phyloP scores from a whole-genome alignment of 805 yeast species.

The Huiozyma sinensis region DNA sequence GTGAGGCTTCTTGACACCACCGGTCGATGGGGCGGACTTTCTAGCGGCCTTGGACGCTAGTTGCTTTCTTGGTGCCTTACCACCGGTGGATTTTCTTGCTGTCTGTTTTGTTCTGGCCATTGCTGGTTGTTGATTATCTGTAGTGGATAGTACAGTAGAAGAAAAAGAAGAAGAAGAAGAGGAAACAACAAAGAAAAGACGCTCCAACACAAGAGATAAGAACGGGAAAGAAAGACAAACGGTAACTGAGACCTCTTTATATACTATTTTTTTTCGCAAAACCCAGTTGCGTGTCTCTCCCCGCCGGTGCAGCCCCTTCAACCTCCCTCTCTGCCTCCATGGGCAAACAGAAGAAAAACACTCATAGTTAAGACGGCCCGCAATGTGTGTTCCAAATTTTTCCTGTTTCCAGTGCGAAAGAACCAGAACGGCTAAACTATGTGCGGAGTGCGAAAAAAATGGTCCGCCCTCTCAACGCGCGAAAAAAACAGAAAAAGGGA shows the following conservation, averaged over 20 bases:
- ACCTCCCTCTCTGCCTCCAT: too few species aligned
- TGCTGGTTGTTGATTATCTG: not conserved
- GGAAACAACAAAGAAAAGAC: not conserved
- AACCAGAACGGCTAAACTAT: conserved; percentile 13
- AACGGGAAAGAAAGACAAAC: not conserved
- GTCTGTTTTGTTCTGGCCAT: conserved; percentile 95
- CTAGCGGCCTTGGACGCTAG: conserved; percentile 88
- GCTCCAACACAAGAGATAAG: not conserved
- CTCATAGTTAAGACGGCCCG: not conserved
- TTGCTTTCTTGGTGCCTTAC: conserved; percentile 93
- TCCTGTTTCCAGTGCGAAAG: conserved; percentile 9
- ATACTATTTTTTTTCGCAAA: not conserved
- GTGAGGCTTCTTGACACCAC: conserved; percentile 92
- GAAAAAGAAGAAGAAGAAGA: not conserved
- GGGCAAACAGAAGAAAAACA: not conserved
- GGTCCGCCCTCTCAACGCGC: conserved; percentile 2
- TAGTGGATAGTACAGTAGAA: not conserved
- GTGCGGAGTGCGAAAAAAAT: conserved; percentile 10
- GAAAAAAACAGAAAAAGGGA: too few species aligned
- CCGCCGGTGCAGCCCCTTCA: not conserved
- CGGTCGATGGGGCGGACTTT: conserved; percentile 84
- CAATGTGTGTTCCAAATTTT: not conserved
- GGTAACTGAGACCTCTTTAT: not conserved
- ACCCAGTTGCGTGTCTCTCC: too few species aligned
- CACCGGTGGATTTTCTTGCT: conserved; percentile 92